Evolutionary conservation across 768 basidiomycete species (phyloP).

Genomic region (Russula brevipes): DNA sequence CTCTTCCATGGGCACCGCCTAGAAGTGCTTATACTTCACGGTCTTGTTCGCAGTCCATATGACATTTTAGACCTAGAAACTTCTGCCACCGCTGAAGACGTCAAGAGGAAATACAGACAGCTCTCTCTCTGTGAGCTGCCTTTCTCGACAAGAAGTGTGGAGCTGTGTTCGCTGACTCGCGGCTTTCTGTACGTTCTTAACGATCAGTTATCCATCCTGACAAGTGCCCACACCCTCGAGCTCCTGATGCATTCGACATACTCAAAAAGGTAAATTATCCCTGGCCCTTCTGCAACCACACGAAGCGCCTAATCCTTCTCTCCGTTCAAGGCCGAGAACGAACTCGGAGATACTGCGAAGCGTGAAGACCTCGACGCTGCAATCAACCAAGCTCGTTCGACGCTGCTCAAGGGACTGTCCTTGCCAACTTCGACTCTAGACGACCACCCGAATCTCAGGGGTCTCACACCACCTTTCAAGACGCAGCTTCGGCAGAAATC

Average conservation of each 20-base stretch:
- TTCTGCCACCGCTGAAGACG: conserved; percentile 65
- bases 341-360: conserved; percentile 71
- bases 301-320: conserved; percentile 2
- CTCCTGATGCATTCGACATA: conserved; percentile 89
- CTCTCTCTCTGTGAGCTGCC: conserved; percentile 68
- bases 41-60: conserved; percentile 61
- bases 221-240: conserved; percentile 83
- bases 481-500: conserved; percentile 61
- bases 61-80: conserved; percentile 83
- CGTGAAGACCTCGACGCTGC: conserved; percentile 79
- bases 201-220: conserved; percentile 93
- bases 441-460: conserved; percentile 52
- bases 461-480: conserved; percentile 58
- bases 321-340: conserved; percentile 65
- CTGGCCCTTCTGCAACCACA: background rate
- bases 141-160: conserved; percentile 14
- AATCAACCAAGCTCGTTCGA: conserved; percentile 66
- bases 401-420: conserved; percentile 57
- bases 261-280: conserved; percentile 71
- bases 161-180: conserved; percentile 20
- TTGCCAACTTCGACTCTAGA: conserved; percentile 57
- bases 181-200: conserved; percentile 39
- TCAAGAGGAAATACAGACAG: conserved; percentile 86
- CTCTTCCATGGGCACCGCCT: background rate
- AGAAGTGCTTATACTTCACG: background rate